Conservation (phyloP, 1,284 basidiomycete genomes). For the Psilocybe mexicana region DNA sequence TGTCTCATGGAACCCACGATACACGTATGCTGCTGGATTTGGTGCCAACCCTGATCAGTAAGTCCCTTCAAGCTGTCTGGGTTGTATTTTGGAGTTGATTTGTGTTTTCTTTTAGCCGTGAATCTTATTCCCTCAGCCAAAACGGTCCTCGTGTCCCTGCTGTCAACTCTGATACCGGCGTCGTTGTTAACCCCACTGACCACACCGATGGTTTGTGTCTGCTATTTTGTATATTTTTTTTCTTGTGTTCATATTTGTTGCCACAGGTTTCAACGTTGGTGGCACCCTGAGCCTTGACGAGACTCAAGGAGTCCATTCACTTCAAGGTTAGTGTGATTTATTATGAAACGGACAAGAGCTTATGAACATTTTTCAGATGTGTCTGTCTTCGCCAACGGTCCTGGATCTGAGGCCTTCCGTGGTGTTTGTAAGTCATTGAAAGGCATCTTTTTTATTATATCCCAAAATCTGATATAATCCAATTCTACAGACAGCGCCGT, state of each 20-base stretch:
- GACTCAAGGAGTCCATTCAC: conserved; percentile 40
- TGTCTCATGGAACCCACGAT: conserved; percentile 44
- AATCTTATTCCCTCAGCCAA: conserved; percentile 34
- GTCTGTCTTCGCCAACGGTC: conserved; percentile 43
- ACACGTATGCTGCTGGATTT: conserved; percentile 40
- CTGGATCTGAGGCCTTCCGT: conserved; percentile 39
- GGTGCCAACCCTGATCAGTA: conserved; percentile 42
- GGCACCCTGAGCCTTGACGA: conserved; percentile 35
- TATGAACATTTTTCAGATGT: conserved; percentile 30
- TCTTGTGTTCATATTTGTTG: not conserved
- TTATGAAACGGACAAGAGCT: not conserved
- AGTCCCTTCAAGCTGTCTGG: conserved; percentile 9
- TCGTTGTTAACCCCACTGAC: conserved; percentile 36
- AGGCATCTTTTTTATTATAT: not conserved
- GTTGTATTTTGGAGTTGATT: not conserved
- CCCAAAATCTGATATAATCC: conserved; percentile 1
- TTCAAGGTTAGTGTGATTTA: conserved; percentile 29
- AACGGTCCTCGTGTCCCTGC: conserved; percentile 39
- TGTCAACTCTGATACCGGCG: conserved; percentile 22
- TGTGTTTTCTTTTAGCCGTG: conserved; percentile 27
- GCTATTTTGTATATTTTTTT: not conserved
- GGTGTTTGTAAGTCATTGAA: conserved; percentile 37
- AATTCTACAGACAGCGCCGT: conserved; percentile 38
- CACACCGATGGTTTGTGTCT: conserved; percentile 31
- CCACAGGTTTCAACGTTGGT: conserved; percentile 16